Evolutionary conservation across 179 eudicot species (phyloP).

Genomic region (Actinidia arguta): DNA sequence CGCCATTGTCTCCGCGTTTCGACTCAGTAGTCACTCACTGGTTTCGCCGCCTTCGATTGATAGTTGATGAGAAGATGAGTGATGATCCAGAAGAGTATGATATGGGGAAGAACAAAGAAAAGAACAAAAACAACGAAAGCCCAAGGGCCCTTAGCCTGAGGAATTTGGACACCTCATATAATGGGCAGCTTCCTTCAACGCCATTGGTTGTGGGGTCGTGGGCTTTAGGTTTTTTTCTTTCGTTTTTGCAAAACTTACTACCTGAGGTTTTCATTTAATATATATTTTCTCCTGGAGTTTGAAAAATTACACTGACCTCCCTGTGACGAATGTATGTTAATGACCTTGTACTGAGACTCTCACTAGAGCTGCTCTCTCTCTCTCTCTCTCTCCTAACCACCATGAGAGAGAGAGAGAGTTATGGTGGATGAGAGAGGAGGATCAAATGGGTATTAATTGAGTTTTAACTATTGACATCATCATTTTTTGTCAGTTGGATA

Average conservation of each 20-base stretch:
- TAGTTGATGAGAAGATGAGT: too few species aligned
- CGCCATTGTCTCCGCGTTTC: conserved; percentile 16
- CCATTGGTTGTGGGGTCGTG: conserved; percentile 16
- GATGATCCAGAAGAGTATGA: background rate
- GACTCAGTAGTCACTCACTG: background rate
- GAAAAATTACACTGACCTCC: too few species aligned
- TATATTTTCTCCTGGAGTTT: too few species aligned
- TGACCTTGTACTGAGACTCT: too few species aligned
- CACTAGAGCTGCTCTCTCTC: too few species aligned
- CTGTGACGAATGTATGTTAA: too few species aligned
- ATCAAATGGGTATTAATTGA: too few species aligned
- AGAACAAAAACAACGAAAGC: background rate
- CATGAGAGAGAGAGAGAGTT: background rate
- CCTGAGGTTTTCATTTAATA: too few species aligned
- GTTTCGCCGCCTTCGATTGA: conserved; percentile 19
- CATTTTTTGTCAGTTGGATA: too few species aligned
- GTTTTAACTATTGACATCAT: too few species aligned
- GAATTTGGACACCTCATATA: background rate
- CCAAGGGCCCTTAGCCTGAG: background rate
- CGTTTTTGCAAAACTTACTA: too few species aligned
- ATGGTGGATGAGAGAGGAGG: background rate
- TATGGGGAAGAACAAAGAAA: background rate
- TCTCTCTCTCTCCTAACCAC: background rate
- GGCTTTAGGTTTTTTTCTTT: background rate
- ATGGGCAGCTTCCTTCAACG: background rate